Evolutionary conservation across 2,329 filamentous ascomycete genomes (phyloP), one percentile per base, ranked within the genome.

Genomic region (Lachnellula hyalina): DNA sequence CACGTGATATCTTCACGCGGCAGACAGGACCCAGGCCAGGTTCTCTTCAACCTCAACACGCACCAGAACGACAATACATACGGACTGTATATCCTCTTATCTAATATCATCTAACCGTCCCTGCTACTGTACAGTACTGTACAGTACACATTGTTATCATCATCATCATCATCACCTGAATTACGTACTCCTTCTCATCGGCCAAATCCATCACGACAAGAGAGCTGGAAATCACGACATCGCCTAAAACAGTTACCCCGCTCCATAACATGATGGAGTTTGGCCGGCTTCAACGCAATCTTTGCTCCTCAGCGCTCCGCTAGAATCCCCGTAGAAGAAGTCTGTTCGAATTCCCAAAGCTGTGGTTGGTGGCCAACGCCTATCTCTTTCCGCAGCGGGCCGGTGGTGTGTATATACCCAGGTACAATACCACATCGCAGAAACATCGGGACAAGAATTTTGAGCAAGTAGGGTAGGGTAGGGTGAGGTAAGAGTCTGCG

Each of bases 221-320:
- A 19, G 14, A 19, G 35, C 44, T 44, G 23, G 32, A 44, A 57
- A 63, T 57, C 58, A 63, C 62, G 60, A 59, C 58, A 63, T 63
- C 52, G 44, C 52, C 55, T 15, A 54, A 59, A 52, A 23, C 25
- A 34, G 60, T 40, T 57, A 61, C 46, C 54, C 51, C 54, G 47
- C 44, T 34, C 40, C 49, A 52, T 53, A 57, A 51, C 59, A 52
- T 47, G 45, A 32, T 41, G 19, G 2, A 19, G 4, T 21, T 44
- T 21, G 19, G 19, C 23, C 8, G 41, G 19, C 28, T 32, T 32
- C 28, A 11, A 32, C 28, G 28, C 8, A 32, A 32, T 9, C 8
- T 32, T 32, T 32, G 8, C 28, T 32, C 28, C 9, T 9, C 8
- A 32, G 2, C 9, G 28, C 9, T 3, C 28, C 28, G 11, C 28